A percentile compares a stretch with the other conserved stretches of the same genome.
These are phyloP conservation scores for Aspergillus steynii DNA, from an alignment of 495 filamentous ascomycete species.

Conservation along the genomic window DNA sequence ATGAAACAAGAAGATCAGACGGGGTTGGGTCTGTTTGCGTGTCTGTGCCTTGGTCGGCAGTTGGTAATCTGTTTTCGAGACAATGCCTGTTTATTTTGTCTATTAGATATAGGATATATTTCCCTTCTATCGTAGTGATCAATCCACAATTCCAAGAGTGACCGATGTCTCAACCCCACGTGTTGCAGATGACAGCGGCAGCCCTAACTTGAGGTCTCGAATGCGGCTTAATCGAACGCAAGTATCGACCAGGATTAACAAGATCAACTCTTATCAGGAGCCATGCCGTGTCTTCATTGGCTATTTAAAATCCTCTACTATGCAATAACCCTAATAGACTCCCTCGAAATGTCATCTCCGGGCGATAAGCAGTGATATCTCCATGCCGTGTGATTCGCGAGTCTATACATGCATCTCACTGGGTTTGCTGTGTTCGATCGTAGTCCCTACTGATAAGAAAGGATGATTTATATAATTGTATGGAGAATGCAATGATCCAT, in stretches of 20 bases:
- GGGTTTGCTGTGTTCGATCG: background rate
- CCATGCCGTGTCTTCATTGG: background rate
- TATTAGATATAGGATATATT: no score
- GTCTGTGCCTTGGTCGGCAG: no score
- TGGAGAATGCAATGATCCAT: no score
- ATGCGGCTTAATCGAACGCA: background rate
- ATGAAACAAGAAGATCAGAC: background rate
- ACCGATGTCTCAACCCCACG: background rate
- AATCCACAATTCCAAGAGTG: background rate
- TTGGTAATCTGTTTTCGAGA: no score
- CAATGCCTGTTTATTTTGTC: no score
- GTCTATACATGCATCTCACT: background rate
- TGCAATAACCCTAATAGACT: constrained; percentile 1
- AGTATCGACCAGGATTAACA: background rate
- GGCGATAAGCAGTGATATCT: constrained; percentile 21
- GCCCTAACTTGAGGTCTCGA: background rate
- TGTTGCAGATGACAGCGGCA: background rate
- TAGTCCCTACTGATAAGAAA: background rate
- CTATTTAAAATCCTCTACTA: background rate
- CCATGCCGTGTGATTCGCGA: constrained; percentile 17
- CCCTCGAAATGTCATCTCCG: background rate
- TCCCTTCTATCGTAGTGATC: background rate
- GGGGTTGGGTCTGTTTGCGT: no score
- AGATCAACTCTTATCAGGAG: background rate
- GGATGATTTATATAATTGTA: background rate